Evolutionary conservation across 1,139 yeast genomes (phyloP).

Genomic region (Saccharomycopsis crataegensis): DNA sequence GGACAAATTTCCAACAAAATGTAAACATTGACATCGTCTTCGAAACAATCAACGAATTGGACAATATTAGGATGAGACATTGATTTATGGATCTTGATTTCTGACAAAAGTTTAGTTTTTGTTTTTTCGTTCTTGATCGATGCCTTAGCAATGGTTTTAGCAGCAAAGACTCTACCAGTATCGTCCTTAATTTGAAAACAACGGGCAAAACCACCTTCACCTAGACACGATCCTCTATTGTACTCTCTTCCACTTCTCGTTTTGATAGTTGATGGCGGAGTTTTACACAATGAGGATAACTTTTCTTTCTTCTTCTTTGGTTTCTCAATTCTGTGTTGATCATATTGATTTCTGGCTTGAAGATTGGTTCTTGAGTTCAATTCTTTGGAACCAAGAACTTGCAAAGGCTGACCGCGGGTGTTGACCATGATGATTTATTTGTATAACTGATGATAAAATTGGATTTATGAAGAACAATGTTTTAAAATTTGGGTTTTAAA

Average conservation of each 20-base stretch:
- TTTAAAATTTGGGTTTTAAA: not conserved
- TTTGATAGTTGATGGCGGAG: constrained; percentile 89
- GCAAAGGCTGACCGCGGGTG: constrained; percentile 28
- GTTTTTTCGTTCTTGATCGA: constrained; percentile 90
- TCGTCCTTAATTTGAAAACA: constrained; percentile 96
- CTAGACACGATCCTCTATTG: constrained; percentile 83
- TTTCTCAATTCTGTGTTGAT: constrained; percentile 23
- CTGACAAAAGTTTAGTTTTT: constrained; percentile 79
- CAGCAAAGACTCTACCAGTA: constrained; percentile 82
- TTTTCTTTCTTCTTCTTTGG: constrained; percentile 74
- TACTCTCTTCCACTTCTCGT: constrained; percentile 84
- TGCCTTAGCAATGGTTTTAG: constrained; percentile 95
- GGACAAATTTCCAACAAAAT: constrained; percentile 92
- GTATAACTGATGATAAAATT: not conserved
- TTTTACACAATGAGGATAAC: constrained; percentile 79
- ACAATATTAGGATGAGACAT: constrained; percentile 87
- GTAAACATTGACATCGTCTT: constrained; percentile 89
- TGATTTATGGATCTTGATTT: constrained; percentile 89
- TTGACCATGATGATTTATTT: constrained; percentile 23
- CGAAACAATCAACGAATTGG: constrained; percentile 88
- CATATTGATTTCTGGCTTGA: constrained; percentile 21
- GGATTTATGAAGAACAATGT: not conserved
- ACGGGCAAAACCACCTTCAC: constrained; percentile 99
- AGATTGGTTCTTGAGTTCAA: constrained; percentile 25
- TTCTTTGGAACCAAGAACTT: constrained; percentile 28